phyloP scores from a whole-genome alignment of 768 basidiomycete species.

The Strobilomyces confusus region DNA sequence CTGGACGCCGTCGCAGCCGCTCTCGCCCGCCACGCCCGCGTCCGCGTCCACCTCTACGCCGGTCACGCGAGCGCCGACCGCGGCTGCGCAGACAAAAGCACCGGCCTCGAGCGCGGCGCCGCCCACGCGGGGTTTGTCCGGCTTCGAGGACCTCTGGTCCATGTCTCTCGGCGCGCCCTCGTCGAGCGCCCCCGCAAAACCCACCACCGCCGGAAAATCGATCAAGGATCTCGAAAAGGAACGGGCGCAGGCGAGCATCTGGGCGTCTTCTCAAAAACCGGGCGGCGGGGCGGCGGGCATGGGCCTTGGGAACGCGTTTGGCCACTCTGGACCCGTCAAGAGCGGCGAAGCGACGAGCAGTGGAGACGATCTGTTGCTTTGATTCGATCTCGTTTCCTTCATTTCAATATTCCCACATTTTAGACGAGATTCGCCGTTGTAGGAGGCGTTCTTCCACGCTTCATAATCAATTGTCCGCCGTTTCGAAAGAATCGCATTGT shows the following conservation, averaged over 20 bases:
- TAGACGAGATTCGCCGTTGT: background rate
- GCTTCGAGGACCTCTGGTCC: slow-evolving; percentile 89
- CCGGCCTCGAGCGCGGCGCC: slow-evolving; percentile 14
- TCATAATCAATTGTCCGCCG: slow-evolving; percentile 15
- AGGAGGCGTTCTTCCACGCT: background rate
- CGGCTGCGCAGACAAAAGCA: slow-evolving; percentile 14
- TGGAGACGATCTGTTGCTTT: slow-evolving; percentile 43
- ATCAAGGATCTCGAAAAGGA: slow-evolving; percentile 90
- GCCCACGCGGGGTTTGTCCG: slow-evolving; percentile 40
- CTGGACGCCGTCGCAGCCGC: slow-evolving; percentile 26
- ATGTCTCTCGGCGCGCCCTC: slow-evolving; percentile 60
- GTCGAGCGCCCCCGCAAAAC: slow-evolving; percentile 31
- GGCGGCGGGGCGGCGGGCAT: slow-evolving; percentile 7
- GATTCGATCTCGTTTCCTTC: slow-evolving; percentile 1
- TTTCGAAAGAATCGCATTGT: slow-evolving; percentile 20
- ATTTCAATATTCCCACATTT: background rate
- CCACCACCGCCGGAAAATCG: slow-evolving; percentile 53
- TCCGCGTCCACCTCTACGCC: slow-evolving; percentile 8
- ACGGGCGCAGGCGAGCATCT: slow-evolving; percentile 76
- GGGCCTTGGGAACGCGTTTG: slow-evolving; percentile 27
- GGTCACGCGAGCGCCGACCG: slow-evolving; percentile 7
- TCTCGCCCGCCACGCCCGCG: slow-evolving; percentile 18
- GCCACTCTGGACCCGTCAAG: slow-evolving; percentile 31
- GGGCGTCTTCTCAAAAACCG: slow-evolving; percentile 46
- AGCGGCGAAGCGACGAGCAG: slow-evolving; percentile 22